Percentiles rank a stretch among this genome's conserved stretches.
phyloP scores from a whole-genome alignment of 148 eudicot genomes.

The Selenicereus undatus region DNA sequence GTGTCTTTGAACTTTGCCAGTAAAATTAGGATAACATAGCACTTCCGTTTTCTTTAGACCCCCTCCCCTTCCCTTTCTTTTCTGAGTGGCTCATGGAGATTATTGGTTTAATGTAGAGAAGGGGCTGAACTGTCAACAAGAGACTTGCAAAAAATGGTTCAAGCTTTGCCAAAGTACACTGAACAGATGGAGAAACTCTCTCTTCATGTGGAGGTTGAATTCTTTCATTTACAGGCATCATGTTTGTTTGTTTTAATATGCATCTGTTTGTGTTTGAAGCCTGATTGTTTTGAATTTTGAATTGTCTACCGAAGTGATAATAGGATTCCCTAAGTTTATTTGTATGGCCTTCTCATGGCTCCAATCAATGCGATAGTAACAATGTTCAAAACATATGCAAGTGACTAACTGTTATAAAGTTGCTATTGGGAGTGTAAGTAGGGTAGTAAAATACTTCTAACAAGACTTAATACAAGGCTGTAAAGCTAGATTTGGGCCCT shows the following conservation, averaged over 20 bases:
- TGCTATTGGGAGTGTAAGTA: background rate
- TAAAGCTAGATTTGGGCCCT: background rate
- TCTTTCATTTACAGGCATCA: constrained; percentile 13
- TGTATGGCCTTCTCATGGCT: background rate
- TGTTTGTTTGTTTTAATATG: background rate
- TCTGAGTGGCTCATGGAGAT: constrained; percentile 12
- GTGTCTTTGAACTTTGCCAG: background rate
- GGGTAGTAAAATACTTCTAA: background rate
- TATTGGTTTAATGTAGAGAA: constrained; percentile 51
- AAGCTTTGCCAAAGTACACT: constrained; percentile 92
- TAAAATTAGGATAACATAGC: background rate
- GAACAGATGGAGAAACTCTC: constrained; percentile 90
- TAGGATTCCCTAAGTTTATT: background rate
- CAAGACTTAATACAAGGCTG: no score
- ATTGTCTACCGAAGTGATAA: background rate
- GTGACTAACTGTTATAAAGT: background rate
- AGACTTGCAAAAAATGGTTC: constrained; percentile 99
- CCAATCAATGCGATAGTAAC: background rate
- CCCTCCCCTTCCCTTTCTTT: background rate
- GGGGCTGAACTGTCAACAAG: constrained; percentile 82
- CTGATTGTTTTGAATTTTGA: background rate
- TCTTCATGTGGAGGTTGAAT: constrained; percentile 81
- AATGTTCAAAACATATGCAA: background rate
- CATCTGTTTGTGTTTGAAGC: background rate
- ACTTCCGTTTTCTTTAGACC: background rate